Evolutionary conservation across 768 basidiomycete species (phyloP).

Genomic region (Dacryopinax primogenitus): DNA sequence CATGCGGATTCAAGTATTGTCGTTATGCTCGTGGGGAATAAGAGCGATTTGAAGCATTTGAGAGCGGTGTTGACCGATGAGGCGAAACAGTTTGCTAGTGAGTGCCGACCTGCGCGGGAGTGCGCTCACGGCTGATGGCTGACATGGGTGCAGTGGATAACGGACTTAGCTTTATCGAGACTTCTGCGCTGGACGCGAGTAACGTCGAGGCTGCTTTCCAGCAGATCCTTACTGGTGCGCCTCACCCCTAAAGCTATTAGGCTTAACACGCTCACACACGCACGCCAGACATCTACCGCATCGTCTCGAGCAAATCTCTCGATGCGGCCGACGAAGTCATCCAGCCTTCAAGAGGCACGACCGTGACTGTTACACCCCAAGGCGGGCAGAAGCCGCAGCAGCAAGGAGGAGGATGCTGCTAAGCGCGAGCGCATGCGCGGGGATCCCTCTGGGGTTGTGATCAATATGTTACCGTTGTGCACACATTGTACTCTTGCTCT

Average conservation of each 20-base stretch:
- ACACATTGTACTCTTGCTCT: conserved; percentile 3
- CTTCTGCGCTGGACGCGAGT: conserved; percentile 97
- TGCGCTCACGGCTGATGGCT: not conserved
- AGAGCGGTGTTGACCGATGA: conserved; percentile 95
- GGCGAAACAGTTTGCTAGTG: conserved; percentile 81
- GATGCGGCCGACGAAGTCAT: conserved; percentile 62
- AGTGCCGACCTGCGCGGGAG: conserved; percentile 24
- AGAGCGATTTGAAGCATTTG: conserved; percentile 69
- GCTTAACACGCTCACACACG: not conserved
- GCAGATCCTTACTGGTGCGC: conserved; percentile 56
- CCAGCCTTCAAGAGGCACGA: conserved; percentile 68
- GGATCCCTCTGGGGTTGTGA: too few relatives aligned
- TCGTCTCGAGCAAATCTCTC: conserved; percentile 89
- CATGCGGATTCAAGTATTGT: conserved; percentile 29
- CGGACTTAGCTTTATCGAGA: conserved; percentile 90
- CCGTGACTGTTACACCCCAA: conserved; percentile 61
- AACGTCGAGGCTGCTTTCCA: conserved; percentile 98
- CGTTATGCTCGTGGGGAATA: conserved; percentile 34
- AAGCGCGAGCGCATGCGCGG: not conserved
- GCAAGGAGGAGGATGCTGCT: not conserved
- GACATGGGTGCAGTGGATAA: conserved; percentile 53
- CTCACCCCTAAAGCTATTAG: not conserved
- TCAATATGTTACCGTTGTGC: too few relatives aligned
- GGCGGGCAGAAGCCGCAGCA: not conserved
- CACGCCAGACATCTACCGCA: conserved; percentile 73